Conservation (phyloP, 139 green algal genomes). For the Chlamydomonas schloesseri region DNA sequence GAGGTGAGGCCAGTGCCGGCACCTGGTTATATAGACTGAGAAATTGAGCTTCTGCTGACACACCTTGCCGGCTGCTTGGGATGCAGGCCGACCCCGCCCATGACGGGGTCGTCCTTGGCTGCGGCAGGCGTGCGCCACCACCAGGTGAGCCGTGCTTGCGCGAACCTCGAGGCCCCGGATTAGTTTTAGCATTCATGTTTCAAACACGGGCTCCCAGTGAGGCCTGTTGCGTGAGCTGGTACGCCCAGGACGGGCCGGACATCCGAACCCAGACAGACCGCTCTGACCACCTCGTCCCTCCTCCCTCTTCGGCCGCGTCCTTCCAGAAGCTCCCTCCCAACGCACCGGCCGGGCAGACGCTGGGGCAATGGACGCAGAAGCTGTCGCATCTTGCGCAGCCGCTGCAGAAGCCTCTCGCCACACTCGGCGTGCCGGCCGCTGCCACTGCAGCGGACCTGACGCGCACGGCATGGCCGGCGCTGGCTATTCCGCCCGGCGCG, state of each 20-base stretch:
- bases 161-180: no score
- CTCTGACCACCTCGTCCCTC: no score
- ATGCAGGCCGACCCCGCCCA: background rate
- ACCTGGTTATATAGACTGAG: background rate
- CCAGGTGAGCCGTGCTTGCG: no score
- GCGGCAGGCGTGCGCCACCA: no score
- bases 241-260: no score
- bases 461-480: background rate
- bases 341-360: background rate
- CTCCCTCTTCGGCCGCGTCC: no score
- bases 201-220: background rate
- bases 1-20: background rate
- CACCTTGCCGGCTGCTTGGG: no score
- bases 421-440: background rate
- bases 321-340: background rate
- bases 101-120: no score
- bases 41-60: background rate
- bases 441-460: background rate
- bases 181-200: no score
- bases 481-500: background rate
- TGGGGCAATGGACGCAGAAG: slow-evolving; percentile 25
- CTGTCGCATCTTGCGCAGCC: slow-evolving; percentile 21
- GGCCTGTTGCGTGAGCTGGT: background rate
- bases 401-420: slow-evolving; percentile 3
- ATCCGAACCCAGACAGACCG: no score